Conservation (phyloP, 768 basidiomycete species). For the Obba rivulosa region DNA sequence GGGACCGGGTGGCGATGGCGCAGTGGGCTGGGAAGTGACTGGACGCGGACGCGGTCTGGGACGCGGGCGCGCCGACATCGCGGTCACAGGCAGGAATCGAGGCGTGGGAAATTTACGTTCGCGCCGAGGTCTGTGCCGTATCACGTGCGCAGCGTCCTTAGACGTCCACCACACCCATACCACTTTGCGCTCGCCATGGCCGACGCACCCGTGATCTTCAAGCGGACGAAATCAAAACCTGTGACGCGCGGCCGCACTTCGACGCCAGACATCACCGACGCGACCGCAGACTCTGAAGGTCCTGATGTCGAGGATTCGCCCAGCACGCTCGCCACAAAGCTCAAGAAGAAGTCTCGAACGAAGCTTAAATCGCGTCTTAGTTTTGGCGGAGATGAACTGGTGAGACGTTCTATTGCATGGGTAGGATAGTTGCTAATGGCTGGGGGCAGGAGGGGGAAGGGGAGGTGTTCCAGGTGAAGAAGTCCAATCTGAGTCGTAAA, state of each 20-base stretch:
- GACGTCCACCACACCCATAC: too few species aligned
- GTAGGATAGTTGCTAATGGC: slow-evolving; percentile 24
- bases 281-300: slow-evolving; percentile 20
- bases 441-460: slow-evolving; percentile 45
- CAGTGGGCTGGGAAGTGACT: slow-evolving; percentile 9
- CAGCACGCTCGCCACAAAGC: slow-evolving; percentile 53
- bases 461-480: slow-evolving; percentile 75
- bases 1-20: slow-evolving; percentile 10
- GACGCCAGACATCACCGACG: slow-evolving; percentile 28
- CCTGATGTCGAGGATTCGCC: slow-evolving; percentile 49
- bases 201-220: slow-evolving; percentile 35
- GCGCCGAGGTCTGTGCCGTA: slow-evolving; percentile 3
- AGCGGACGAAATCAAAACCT: slow-evolving; percentile 36
- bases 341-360: slow-evolving; percentile 64
- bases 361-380: slow-evolving; percentile 68
- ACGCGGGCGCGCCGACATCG: slow-evolving; percentile 30
- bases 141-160: slow-evolving; percentile 8
- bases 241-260: slow-evolving; percentile 27
- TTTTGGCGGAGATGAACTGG: slow-evolving; percentile 71
- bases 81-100: slow-evolving; percentile 19
- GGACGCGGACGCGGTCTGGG: slow-evolving; percentile 41
- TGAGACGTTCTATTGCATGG: slow-evolving; percentile 22
- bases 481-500: slow-evolving; percentile 70
- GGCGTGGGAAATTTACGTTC: slow-evolving; percentile 21
- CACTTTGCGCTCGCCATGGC: slow-evolving; percentile 16